Base-by-base conservation (phyloP, 345 rosid genomes). In the Populus davidiana region DNA sequence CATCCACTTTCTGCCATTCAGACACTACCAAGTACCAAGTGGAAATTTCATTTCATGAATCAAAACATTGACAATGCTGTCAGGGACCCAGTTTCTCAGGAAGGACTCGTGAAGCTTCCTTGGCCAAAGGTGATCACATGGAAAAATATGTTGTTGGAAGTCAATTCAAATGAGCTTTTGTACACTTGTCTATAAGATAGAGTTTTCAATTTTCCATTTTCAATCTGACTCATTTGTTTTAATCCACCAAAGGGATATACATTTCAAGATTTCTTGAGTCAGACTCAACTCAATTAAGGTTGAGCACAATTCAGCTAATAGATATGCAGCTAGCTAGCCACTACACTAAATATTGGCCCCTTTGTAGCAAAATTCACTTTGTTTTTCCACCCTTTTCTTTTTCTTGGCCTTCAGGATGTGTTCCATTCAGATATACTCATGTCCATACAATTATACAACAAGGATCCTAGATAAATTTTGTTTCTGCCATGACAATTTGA, bases 61-160 rank as follows among this genome's bases (percentile, higher is more conserved):
- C 67, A n/a, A 36, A 49, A 13, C 66, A n/a, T 72, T 49, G 47
- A n/a, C 20, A 82, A 79, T 77, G 85, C 81, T 67, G 21, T 29
- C 16, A 16, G 73, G 86, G 82, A 71, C 85, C 86, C 85, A 81
- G 67, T 39, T 50, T 50, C 31, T 17, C 10, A 65, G 64, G 85
- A 79, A 78, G 80, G 77, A 50, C 56, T 17, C 56, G 2, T 16
- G 56, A 50, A 50, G 56, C 17, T 50, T 50, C 56, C 56, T 50
- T 17, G 56, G 56, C 56, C 1, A 0, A 17, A 50, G 56, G 21
- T 50, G 56, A 50, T n/a, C n/a, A n/a, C 56, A 50, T 17, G 8
- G 56, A 50, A 50, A 50, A 17, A 50, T 16, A 50, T 50, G 56
- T 16, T 50, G 21, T 50, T 17, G 56, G 56, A 50, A 50, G 21